Conservation (phyloP, 345 rosid genomes). For the Gossypium rotundifolium region DNA sequence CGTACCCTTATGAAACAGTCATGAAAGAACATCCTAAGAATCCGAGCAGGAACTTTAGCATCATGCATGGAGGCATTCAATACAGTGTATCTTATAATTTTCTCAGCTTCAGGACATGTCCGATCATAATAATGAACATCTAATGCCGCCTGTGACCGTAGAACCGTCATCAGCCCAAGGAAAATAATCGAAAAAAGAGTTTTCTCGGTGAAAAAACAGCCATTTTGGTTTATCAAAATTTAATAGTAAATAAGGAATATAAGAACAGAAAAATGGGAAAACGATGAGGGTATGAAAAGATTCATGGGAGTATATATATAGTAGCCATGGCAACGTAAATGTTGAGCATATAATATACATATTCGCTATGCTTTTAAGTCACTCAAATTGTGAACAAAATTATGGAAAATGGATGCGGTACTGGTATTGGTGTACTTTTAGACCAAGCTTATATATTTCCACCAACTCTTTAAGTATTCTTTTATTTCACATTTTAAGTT, state of each 20-base stretch:
- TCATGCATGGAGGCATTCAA: slow-evolving; percentile 56
- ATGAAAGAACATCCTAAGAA: slow-evolving; percentile 86
- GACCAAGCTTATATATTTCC: slow-evolving; percentile 37
- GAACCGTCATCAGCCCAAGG: slow-evolving; percentile 22
- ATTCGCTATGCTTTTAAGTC: slow-evolving; percentile 50
- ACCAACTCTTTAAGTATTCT: slow-evolving; percentile 9
- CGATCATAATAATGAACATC: slow-evolving; percentile 51
- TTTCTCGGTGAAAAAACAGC: slow-evolving; percentile 15
- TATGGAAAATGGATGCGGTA: background rate
- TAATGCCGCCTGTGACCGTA: slow-evolving; percentile 32
- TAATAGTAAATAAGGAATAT: background rate
- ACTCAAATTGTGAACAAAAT: slow-evolving; percentile 35
- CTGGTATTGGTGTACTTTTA: slow-evolving; percentile 28
- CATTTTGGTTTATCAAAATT: slow-evolving; percentile 15
- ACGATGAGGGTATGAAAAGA: slow-evolving; percentile 5
- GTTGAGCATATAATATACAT: background rate
- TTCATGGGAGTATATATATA: slow-evolving; percentile 28
- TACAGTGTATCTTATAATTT: slow-evolving; percentile 50
- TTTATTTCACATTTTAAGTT: too few species aligned
- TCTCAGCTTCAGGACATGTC: slow-evolving; percentile 66
- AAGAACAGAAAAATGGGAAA: background rate
- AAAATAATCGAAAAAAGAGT: slow-evolving; percentile 2
- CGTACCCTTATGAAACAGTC: slow-evolving; percentile 88
- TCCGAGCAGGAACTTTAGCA: slow-evolving; percentile 75
- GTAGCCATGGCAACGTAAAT: background rate